Evolutionary conservation across 345 rosid genomes (phyloP), one percentile per base, ranked within the genome.

Genomic region (Hevea brasiliensis): DNA sequence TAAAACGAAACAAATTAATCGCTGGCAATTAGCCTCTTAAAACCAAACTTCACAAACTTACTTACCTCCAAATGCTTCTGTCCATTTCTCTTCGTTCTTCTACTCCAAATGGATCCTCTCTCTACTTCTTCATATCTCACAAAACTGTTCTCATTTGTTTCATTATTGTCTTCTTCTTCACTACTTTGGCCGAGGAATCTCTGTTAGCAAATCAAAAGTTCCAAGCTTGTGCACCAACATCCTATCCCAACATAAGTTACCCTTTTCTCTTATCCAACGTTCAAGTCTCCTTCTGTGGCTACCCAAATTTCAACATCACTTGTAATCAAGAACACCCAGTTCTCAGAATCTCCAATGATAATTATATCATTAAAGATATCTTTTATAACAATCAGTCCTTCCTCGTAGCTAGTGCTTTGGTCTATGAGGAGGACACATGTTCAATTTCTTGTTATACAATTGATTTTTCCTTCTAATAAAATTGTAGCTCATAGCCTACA

Each of bases 261-360:
- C 89, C 89, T 41, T 88, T 92, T 67, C 83, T 85, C 78, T 51
- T 88, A 58, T 32, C 73, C 18, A 64, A n/a, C 11, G 65, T 64
- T 68, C 92, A 87, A 59, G 61, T 76, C 42, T 44, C 86, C 48
- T 86, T 67, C 3, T 86, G 95, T n/a, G 93, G 93, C 55, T 77
- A 76, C 23, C 92, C 84, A 0, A 72, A 75, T 63, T 88, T 89
- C 15, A 79, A 79, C 60, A 72, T 90, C 72, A 74, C 69, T 40
- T 87, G 95, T 65, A 73, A 66, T 24, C 24, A 78, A 4, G 27
- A 76, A 40, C 32, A 75, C 6, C 89, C 88, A 12, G 50, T 82
- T 27, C 89, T 87, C 26, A 69, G 48, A 9, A 79, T 89, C 76
- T 84, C 89, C 7, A 42, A 78, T 60, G 85, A 83, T 29, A 68